Conservation (phyloP, 2,329 filamentous ascomycete species). For the Aspergillus pseudoviridinutans region DNA sequence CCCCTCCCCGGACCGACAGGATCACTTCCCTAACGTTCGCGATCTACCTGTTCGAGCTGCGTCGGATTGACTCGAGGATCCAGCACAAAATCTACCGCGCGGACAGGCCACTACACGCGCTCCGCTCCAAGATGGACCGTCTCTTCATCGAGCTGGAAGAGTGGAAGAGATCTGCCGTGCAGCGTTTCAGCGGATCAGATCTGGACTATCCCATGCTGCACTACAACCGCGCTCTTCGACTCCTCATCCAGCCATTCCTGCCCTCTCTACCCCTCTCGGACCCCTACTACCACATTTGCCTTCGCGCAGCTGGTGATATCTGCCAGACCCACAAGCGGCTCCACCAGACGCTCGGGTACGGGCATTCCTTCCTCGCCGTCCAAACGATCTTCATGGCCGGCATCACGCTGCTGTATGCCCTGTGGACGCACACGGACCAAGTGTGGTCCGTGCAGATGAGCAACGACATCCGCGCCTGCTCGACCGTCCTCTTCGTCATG, state of each 20-base stretch:
- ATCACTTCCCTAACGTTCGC: conserved; percentile 40
- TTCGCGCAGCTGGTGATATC: conserved; percentile 34
- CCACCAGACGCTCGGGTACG: conserved; percentile 37
- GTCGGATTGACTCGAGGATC: conserved; percentile 47
- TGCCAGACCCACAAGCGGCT: conserved; percentile 37
- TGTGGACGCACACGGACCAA: conserved; percentile 42
- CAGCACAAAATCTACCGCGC: conserved; percentile 52
- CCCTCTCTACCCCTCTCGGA: conserved; percentile 44
- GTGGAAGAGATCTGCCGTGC: conserved; percentile 42
- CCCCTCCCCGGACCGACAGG: conserved; percentile 25
- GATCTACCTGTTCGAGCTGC: conserved; percentile 45
- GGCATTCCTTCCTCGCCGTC: conserved; percentile 37
- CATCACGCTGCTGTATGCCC: conserved; percentile 34
- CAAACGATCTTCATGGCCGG: conserved; percentile 39
- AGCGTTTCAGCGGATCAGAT: conserved; percentile 34
- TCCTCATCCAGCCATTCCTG: conserved; percentile 50
- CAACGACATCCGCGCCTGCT: conserved; percentile 49
- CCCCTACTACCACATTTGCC: conserved; percentile 44
- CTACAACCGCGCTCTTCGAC: conserved; percentile 49
- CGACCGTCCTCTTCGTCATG: conserved; percentile 49
- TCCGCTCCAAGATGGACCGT: conserved; percentile 47
- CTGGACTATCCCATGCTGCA: conserved; percentile 49
- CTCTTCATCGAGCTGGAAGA: conserved; percentile 45
- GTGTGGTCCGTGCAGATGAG: conserved; percentile 49
- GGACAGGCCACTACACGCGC: conserved; percentile 42